Evolutionary conservation across 139 green algal genomes (phyloP), one percentile per base, ranked within the genome.

Genomic region (Ettlia oleoabundans): DNA sequence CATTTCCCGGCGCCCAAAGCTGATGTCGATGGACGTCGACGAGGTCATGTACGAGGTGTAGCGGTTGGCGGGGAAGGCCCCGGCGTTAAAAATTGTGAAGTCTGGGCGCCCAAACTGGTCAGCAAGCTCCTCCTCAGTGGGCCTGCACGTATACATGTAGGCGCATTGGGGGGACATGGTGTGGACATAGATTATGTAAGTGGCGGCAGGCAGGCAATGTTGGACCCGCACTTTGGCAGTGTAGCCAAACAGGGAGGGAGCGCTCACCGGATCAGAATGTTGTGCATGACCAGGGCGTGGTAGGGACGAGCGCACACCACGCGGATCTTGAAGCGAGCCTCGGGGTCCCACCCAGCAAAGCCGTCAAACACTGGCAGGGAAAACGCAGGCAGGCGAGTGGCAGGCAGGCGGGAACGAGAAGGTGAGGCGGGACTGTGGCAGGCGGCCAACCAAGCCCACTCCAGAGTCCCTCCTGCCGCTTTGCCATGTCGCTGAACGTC

Each of bases 241-340:
- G n/a, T n/a, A n/a, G n/a, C n/a, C n/a, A n/a, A n/a, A n/a, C n/a
- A n/a, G n/a, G n/a, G n/a, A n/a, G n/a, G 32, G 32, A 18, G 62
- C 62, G 62, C 62, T 9, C 62, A 69, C 52, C 92, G 93, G 63
- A 99, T 98, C 72, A 99, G 91, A 96, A 99, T 98, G 93, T 99
- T 99, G 90, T 96, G 88, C 92, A 98, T 97, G 88, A 99, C 99
- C 30, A 99, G 90, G 2, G 95, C 93, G 86, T 99, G 96, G 89
- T 98, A 99, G 28, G 96, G 90, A 2, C 94, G 85, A 35, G 89
- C 90, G 82, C 92, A 95, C 40, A 99, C 91, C 28, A 98, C 90
- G 37, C 95, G 91, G 30, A 98, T 88, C 84, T 95, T 94, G 74
- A 90, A 82, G 1, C 90, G 76, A 8, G 84, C 84, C 76, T 83